Evolutionary conservation across 768 basidiomycete species (phyloP).

Genomic region (Cytidiella melzeri): DNA sequence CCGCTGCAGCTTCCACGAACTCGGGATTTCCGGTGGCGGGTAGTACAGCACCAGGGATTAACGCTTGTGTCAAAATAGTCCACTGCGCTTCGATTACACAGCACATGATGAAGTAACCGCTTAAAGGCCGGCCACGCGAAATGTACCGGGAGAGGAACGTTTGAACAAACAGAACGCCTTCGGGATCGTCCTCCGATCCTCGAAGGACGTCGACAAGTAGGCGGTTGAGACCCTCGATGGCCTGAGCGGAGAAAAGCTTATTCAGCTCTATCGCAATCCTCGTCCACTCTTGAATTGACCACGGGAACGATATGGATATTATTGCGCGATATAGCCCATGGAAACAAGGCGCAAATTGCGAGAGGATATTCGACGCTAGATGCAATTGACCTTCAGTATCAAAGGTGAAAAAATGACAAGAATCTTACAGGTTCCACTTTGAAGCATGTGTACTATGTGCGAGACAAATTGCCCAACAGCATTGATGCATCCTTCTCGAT

Average conservation of each 20-base stretch:
- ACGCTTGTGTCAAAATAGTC: constrained; percentile 75
- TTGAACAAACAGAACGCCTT: constrained; percentile 52
- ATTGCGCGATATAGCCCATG: constrained; percentile 87
- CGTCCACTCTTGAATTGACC: constrained; percentile 65
- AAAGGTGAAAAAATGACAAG: neutral
- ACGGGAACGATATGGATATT: constrained; percentile 69
- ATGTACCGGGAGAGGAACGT: constrained; percentile 74
- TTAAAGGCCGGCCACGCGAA: constrained; percentile 68
- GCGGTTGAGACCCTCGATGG: constrained; percentile 69
- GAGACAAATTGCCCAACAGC: constrained; percentile 59
- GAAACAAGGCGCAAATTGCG: constrained; percentile 72
- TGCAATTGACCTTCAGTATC: neutral
- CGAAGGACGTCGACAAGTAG: constrained; percentile 56
- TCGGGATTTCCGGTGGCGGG: constrained; percentile 14
- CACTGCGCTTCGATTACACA: constrained; percentile 82
- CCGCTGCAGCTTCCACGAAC: constrained; percentile 72
- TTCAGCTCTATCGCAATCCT: constrained; percentile 46
- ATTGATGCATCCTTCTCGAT: constrained; percentile 43
- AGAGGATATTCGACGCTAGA: constrained; percentile 64
- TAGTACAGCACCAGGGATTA: constrained; percentile 29
- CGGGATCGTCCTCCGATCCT: constrained; percentile 46
- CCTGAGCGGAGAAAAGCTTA: constrained; percentile 54
- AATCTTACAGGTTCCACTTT: constrained; percentile 46
- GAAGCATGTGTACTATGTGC: constrained; percentile 49
- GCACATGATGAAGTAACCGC: constrained; percentile 86